phyloP scores from a whole-genome alignment of 2,329 filamentous ascomycete species.

The Aspergillus vadensis region DNA sequence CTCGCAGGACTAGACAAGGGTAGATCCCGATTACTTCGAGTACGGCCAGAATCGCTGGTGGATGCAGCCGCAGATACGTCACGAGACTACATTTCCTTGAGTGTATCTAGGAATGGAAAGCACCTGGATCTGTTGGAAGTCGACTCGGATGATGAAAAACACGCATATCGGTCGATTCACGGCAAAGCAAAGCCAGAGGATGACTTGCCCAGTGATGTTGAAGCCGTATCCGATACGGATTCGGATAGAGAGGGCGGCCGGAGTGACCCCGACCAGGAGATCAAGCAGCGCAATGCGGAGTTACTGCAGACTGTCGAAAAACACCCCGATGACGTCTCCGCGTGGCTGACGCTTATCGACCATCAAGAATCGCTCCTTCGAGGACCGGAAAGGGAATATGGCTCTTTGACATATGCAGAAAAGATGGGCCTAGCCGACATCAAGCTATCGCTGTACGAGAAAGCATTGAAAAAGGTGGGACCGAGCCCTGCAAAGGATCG shows the following conservation, averaged over 20 bases:
- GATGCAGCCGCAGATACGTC: conserved; percentile 24
- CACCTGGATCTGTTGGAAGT: conserved; percentile 35
- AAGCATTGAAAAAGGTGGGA: conserved; percentile 66
- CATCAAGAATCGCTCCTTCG: conserved; percentile 72
- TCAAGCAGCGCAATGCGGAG: conserved; percentile 50
- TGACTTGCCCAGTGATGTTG: conserved; percentile 50
- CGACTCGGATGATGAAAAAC: conserved; percentile 52
- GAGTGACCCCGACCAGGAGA: conserved; percentile 47
- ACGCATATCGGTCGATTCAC: conserved; percentile 67
- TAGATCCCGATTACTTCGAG: conserved; percentile 27
- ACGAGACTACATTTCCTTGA: conserved; percentile 39
- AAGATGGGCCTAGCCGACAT: conserved; percentile 72
- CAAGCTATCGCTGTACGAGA: conserved; percentile 76
- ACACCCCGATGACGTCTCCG: conserved; percentile 65
- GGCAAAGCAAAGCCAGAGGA: conserved; percentile 59
- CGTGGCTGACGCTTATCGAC: conserved; percentile 77
- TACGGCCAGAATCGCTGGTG: conserved; percentile 24
- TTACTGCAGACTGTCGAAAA: conserved; percentile 67
- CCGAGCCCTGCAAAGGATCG: conserved; percentile 54
- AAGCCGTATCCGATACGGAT: conserved; percentile 54
- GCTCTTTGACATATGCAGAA: conserved; percentile 61
- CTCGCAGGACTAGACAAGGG: conserved; percentile 31
- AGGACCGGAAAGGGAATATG: conserved; percentile 36
- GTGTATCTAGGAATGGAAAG: conserved; percentile 36
- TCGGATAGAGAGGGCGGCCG: conserved; percentile 40